Conservation (phyloP, 1,284 basidiomycete genomes). For the Irpex sp. region DNA sequence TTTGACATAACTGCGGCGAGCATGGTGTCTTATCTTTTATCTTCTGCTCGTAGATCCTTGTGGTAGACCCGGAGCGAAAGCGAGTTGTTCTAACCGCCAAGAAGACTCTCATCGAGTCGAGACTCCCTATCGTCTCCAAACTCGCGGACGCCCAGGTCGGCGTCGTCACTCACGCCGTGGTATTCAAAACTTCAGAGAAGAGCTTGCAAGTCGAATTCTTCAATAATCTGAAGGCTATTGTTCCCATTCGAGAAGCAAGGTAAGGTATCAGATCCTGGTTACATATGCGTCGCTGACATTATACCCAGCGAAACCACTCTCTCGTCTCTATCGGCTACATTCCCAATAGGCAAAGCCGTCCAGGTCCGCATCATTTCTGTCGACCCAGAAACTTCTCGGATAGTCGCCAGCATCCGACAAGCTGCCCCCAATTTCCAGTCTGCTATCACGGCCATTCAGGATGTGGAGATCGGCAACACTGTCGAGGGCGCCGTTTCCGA, state of each 20-base stretch:
- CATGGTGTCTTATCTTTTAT: not conserved
- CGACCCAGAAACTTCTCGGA: constrained; percentile 58
- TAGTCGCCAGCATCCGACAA: constrained; percentile 88
- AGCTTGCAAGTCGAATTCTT: constrained; percentile 86
- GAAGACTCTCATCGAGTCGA: constrained; percentile 85
- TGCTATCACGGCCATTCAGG: constrained; percentile 57
- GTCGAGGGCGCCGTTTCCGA: constrained; percentile 72
- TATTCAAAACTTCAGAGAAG: constrained; percentile 80
- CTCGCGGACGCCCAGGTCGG: constrained; percentile 74
- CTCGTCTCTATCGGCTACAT: constrained; percentile 66
- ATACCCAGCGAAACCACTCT: constrained; percentile 56
- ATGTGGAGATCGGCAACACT: constrained; percentile 73
- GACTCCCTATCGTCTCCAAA: constrained; percentile 64
- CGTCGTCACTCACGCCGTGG: constrained; percentile 76
- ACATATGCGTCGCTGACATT: not conserved
- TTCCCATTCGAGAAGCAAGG: constrained; percentile 83
- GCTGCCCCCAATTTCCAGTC: constrained; percentile 56
- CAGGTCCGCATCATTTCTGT: constrained; percentile 84
- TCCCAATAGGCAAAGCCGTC: constrained; percentile 80
- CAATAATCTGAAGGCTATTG: constrained; percentile 82
- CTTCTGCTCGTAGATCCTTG: constrained; percentile 60
- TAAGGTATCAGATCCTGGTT: constrained; percentile 29
- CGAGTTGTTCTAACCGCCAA: constrained; percentile 90
- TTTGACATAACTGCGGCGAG: not conserved
- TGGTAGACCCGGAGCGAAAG: constrained; percentile 79